phyloP scores from a whole-genome alignment of 176 grass and related monocot species.

The Neostapfia colusana region DNA sequence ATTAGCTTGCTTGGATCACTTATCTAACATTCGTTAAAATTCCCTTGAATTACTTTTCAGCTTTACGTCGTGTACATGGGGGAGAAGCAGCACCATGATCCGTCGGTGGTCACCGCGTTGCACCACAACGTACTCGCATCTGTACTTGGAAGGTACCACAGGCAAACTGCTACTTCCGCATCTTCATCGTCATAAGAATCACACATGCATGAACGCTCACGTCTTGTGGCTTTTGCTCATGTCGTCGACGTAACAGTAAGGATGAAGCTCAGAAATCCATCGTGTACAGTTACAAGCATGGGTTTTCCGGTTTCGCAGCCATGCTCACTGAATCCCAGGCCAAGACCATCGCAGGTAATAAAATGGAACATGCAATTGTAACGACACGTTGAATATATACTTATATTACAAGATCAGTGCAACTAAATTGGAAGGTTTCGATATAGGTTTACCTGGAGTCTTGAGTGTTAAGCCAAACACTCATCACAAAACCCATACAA shows the following conservation, averaged over 20 bases:
- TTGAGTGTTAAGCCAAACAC: background rate
- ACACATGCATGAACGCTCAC: background rate
- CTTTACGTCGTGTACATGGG: conserved; percentile 43
- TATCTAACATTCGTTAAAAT: background rate
- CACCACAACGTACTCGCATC: conserved; percentile 23
- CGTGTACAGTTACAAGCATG: background rate
- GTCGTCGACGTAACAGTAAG: background rate
- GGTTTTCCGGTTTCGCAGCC: background rate
- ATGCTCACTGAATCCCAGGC: background rate
- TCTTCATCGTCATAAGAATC: background rate
- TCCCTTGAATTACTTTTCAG: background rate
- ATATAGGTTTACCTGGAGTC: background rate
- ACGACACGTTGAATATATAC: too few relatives aligned
- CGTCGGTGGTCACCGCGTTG: background rate
- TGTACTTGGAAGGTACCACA: conserved; percentile 35
- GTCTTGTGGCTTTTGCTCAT: background rate
- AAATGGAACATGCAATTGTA: background rate
- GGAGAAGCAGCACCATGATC: conserved; percentile 34
- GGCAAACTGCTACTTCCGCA: too few relatives aligned
- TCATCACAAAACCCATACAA: background rate
- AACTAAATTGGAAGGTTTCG: background rate
- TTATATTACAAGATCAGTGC: background rate
- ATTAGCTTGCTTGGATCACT: background rate
- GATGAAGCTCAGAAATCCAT: background rate
- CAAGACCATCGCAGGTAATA: background rate